Evolutionary conservation across 441 rosid genomes (phyloP), one percentile per base, ranked within the genome.

Genomic region (Populus hybrid): DNA sequence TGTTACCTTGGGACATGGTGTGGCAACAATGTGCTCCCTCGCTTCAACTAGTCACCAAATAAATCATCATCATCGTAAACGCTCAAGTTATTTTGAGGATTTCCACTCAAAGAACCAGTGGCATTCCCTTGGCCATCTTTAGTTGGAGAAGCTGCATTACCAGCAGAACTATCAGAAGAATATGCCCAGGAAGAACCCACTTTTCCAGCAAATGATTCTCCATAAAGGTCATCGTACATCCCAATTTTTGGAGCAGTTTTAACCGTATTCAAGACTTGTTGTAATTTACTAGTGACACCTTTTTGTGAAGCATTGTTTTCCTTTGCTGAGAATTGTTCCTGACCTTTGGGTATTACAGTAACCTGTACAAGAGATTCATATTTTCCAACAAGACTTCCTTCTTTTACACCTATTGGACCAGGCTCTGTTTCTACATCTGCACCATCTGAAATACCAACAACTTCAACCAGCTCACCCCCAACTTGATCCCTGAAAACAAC

Each of bases 361-460:
- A 87, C 87, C 77, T 87, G 95, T 75, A 95, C 94, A 59, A 94
- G 92, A 40, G 98, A 92, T 77, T 92, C 97, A 40, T 95, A 94
- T 83, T 94, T 94, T 77, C 99, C 99, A 70, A 94, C 97, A n/a
- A 95, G 92, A 76, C 97, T 95, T 84, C 99, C 99, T 86, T 95
- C 99, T 80, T 86, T 95, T 76, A 95, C 96, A 50, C 93, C 97
- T 10, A 88, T n/a, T 0, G 97, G 99, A 83, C 98, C 99, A 57
- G 98, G 94, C 86, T 91, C 98, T 18, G 98, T 96, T 80, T 90
- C 98, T 72, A 92, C 97, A 79, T 91, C 99, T 2, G 87, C 96
- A 67, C 98, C 98, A 86, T 96, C 99, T n/a, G 99, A 96, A 79
- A 86, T 57, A 67, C 99, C 99, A 78, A 92, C 98, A 53, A 96